Evolutionary conservation across 1,139 yeast genomes (phyloP).

Genomic region (Candida freyschussii): DNA sequence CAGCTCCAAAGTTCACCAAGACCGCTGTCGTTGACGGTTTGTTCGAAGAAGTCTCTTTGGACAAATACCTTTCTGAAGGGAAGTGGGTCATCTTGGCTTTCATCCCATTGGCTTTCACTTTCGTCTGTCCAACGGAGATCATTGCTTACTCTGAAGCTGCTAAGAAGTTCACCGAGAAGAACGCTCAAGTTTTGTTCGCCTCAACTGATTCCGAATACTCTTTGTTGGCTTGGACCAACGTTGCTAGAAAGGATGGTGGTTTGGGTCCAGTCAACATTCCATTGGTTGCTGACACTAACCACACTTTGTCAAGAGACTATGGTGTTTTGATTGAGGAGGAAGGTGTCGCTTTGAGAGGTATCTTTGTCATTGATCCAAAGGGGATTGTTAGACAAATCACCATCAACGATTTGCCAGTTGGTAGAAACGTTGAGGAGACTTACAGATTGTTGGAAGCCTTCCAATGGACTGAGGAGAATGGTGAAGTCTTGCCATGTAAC

Average conservation of each 20-base stretch:
- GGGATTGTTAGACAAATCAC: constrained; percentile 94
- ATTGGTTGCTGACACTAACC: constrained; percentile 94
- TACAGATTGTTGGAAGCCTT: constrained; percentile 96
- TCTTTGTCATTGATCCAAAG: constrained; percentile 94
- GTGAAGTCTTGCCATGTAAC: constrained; percentile 99
- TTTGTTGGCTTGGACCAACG: constrained; percentile 96
- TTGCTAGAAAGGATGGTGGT: constrained; percentile 96
- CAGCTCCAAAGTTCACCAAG: constrained; percentile 94
- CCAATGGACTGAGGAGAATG: constrained; percentile 97
- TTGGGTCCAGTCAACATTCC: constrained; percentile 93
- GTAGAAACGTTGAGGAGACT: constrained; percentile 97
- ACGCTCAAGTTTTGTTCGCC: constrained; percentile 86
- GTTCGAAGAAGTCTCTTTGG: constrained; percentile 90
- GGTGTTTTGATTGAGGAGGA: constrained; percentile 95
- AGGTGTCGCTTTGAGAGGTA: constrained; percentile 96
- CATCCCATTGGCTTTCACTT: constrained; percentile 98
- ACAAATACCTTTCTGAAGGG: constrained; percentile 76
- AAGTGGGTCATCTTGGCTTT: constrained; percentile 96
- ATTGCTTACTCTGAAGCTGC: constrained; percentile 96
- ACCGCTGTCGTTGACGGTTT: constrained; percentile 96
- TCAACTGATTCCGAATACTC: constrained; percentile 98
- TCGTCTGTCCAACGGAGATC: constrained; percentile 98
- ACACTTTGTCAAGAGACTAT: constrained; percentile 87
- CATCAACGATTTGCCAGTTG: constrained; percentile 97
- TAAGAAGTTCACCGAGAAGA: constrained; percentile 82